Percentiles rank a stretch among this genome's conserved stretches.
These are phyloP conservation scores for Sarocladium brachiariae DNA, from an alignment of 2,329 filamentous ascomycete species.

Conservation along the genomic window DNA sequence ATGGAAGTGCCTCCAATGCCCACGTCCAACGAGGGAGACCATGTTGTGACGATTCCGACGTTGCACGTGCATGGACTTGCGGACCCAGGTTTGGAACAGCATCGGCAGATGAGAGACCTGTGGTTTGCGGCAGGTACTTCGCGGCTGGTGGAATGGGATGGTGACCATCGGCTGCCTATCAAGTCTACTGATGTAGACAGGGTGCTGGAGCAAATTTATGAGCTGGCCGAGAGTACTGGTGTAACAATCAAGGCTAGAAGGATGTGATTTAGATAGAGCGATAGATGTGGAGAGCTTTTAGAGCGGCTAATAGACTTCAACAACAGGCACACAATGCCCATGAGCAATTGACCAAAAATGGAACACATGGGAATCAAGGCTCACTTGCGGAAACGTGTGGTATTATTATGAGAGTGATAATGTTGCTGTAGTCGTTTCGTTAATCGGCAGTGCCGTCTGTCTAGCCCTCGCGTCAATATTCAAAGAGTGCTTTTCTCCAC, in stretches of 20 bases:
- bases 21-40: slow-evolving; percentile 36
- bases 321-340: too few relatives aligned
- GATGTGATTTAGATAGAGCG: too few relatives aligned
- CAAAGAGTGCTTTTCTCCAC: neutral
- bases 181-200: slow-evolving; percentile 58
- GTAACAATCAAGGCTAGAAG: neutral
- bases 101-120: slow-evolving; percentile 40
- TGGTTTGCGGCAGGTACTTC: slow-evolving; percentile 52
- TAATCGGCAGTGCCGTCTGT: neutral
- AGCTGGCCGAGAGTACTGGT: slow-evolving; percentile 16
- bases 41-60: slow-evolving; percentile 26
- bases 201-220: slow-evolving; percentile 20
- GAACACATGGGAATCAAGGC: too few relatives aligned
- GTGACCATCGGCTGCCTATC: slow-evolving; percentile 63
- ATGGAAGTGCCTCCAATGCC: slow-evolving; percentile 30
- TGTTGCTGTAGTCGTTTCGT: neutral
- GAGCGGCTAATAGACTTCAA: too few relatives aligned
- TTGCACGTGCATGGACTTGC: slow-evolving; percentile 39
- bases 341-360: too few relatives aligned
- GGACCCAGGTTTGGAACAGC: slow-evolving; percentile 54
- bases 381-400: neutral
- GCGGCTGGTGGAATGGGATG: slow-evolving; percentile 65
- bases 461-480: neutral
- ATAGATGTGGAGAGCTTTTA: too few relatives aligned
- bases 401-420: neutral